Evolutionary conservation across 2,329 filamentous ascomycete species (phyloP).

Genomic region (Colletotrichum musicola): DNA sequence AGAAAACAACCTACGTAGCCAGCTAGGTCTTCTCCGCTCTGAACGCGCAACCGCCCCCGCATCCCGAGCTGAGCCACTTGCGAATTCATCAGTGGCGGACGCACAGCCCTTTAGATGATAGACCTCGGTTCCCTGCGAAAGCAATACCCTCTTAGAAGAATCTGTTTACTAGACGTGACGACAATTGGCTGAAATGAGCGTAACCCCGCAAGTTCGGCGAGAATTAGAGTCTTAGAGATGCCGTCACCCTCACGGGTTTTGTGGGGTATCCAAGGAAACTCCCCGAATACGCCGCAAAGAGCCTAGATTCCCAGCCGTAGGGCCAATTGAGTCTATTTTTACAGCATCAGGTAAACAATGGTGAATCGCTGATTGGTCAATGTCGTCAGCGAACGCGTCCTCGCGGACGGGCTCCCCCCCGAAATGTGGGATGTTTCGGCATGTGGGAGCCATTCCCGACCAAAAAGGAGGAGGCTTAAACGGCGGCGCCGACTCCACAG

Average conservation of each 20-base stretch:
- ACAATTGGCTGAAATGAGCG: neutral
- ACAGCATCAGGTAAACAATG: constrained; percentile 9
- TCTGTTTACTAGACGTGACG: neutral
- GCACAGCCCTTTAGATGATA: neutral
- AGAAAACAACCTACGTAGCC: no score
- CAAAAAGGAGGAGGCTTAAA: constrained; percentile 32
- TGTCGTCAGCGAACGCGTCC: neutral
- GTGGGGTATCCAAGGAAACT: neutral
- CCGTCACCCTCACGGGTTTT: neutral
- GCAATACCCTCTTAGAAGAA: neutral
- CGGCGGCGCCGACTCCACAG: constrained; percentile 7
- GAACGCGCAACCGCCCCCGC: constrained; percentile 15
- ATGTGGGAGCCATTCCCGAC: constrained; percentile 26
- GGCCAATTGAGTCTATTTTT: constrained; percentile 19
- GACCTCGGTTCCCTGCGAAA: neutral
- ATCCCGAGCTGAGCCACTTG: constrained; percentile 16
- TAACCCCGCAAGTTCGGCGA: neutral
- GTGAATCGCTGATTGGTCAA: neutral
- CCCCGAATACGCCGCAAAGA: neutral
- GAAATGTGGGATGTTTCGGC: constrained; percentile 9
- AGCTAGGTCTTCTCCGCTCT: neutral
- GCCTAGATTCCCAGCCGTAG: neutral
- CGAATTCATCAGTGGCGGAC: constrained; percentile 1
- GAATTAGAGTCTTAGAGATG: neutral
- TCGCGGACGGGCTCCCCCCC: neutral